These are phyloP conservation scores for Populus alba DNA, from an alignment of 345 rosid genomes.

Conservation along the genomic window DNA sequence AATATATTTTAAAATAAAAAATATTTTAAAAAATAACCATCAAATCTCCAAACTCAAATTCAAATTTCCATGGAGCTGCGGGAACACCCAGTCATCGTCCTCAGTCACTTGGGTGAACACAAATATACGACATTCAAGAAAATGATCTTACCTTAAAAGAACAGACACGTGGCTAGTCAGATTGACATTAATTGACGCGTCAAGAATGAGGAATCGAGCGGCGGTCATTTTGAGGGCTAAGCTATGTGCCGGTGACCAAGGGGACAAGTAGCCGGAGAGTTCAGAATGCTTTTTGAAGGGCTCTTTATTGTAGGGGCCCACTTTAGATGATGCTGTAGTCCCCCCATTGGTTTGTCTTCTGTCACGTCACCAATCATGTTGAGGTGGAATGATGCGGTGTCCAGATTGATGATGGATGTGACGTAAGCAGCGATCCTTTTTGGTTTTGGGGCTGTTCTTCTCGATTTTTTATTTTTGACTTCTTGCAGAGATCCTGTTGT, in stretches of 20 bases:
- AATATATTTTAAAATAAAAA: too few species aligned
- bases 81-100: background rate
- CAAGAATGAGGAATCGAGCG: conserved; percentile 18
- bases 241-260: conserved; percentile 27
- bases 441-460: background rate
- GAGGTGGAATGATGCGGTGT: conserved; percentile 29
- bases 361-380: conserved; percentile 34
- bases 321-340: background rate
- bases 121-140: background rate
- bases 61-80: too few species aligned
- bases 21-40: too few species aligned
- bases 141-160: background rate
- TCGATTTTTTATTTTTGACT: background rate
- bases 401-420: conserved; percentile 27
- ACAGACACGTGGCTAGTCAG: conserved; percentile 24
- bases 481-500: background rate
- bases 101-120: background rate
- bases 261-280: conserved; percentile 44
- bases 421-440: conserved; percentile 23
- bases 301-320: conserved; percentile 3
- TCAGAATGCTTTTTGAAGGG: conserved; percentile 27
- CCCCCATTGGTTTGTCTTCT: background rate
- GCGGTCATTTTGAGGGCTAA: conserved; percentile 25
- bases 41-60: too few species aligned
- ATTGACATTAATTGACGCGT: conserved; percentile 19